Conservation (phyloP, 2,329 filamentous ascomycete species). For the Coleophoma eucalyptorum region DNA sequence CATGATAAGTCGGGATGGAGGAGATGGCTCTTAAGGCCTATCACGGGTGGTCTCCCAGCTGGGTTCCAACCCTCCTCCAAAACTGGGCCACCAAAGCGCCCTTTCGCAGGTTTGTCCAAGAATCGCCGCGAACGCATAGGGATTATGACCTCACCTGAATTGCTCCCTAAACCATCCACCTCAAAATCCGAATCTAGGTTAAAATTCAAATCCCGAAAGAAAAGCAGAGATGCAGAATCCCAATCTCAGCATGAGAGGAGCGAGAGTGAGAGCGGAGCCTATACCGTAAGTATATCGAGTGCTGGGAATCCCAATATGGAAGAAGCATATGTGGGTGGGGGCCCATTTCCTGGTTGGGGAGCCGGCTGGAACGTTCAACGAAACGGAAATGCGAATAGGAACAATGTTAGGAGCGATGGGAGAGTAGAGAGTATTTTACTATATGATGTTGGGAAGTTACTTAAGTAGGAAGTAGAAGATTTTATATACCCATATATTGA, state of each 20-base stretch:
- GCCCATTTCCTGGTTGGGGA: slow-evolving; percentile 19
- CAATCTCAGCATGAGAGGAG: too few relatives aligned
- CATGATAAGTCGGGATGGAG: background rate
- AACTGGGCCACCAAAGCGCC: background rate
- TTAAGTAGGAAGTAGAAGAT: slow-evolving; percentile 11
- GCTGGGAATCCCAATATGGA: slow-evolving; percentile 4
- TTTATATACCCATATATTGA: background rate
- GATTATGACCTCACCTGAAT: background rate
- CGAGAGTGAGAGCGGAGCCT: slow-evolving; percentile 6
- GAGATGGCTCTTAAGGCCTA: slow-evolving; percentile 3
- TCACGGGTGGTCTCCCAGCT: background rate
- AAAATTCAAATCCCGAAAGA: too few relatives aligned
- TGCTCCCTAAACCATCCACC: background rate
- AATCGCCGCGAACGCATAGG: background rate
- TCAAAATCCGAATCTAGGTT: too few relatives aligned
- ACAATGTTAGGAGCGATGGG: slow-evolving; percentile 5
- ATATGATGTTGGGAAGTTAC: slow-evolving; percentile 21
- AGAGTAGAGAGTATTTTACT: slow-evolving; percentile 22
- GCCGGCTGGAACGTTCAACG: slow-evolving; percentile 21
- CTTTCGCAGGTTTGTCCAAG: background rate
- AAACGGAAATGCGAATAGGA: background rate
- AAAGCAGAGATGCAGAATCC: too few relatives aligned
- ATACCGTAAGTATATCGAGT: slow-evolving; percentile 11
- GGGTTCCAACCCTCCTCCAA: background rate
- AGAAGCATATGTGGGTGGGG: slow-evolving; percentile 11